Evolutionary conservation across 1,139 yeast species (phyloP).

Genomic region (Scheffersomyces quercinus): DNA sequence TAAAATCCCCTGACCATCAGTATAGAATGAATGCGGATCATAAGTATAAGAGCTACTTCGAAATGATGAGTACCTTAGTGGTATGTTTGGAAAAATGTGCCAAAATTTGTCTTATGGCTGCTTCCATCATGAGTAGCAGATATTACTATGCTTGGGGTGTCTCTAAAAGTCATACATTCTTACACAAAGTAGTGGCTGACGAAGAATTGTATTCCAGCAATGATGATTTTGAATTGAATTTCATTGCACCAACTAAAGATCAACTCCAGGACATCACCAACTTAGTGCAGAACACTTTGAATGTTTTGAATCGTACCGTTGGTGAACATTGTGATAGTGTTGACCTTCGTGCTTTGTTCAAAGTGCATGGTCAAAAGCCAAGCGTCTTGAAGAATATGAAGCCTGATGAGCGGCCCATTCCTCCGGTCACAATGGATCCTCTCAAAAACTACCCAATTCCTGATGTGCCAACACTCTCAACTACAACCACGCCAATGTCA

Average conservation of each 20-base stretch:
- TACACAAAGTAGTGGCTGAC: slow-evolving; percentile 8
- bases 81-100: slow-evolving; percentile 1
- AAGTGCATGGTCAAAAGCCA: neutral
- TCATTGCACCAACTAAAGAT: neutral
- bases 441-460: neutral
- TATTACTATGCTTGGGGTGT: slow-evolving; percentile 12
- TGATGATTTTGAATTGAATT: neutral
- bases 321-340: neutral
- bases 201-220: slow-evolving; percentile 5
- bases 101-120: neutral
- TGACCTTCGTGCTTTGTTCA: neutral
- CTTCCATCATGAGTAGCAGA: slow-evolving; percentile 5
- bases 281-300: neutral
- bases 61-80: neutral
- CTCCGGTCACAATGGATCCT: neutral
- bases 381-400: neutral
- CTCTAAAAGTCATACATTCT: slow-evolving; percentile 8
- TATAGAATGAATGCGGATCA: slow-evolving; percentile 1
- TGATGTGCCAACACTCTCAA: neutral
- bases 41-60: neutral
- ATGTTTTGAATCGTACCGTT: neutral
- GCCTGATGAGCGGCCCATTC: too few species aligned
- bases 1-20: slow-evolving; percentile 7
- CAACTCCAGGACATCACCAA: slow-evolving; percentile 1
- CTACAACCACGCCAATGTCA: neutral